phyloP scores from a whole-genome alignment of 2,329 filamentous ascomycete genomes.

The Macrophomina pseudophaseolina region DNA sequence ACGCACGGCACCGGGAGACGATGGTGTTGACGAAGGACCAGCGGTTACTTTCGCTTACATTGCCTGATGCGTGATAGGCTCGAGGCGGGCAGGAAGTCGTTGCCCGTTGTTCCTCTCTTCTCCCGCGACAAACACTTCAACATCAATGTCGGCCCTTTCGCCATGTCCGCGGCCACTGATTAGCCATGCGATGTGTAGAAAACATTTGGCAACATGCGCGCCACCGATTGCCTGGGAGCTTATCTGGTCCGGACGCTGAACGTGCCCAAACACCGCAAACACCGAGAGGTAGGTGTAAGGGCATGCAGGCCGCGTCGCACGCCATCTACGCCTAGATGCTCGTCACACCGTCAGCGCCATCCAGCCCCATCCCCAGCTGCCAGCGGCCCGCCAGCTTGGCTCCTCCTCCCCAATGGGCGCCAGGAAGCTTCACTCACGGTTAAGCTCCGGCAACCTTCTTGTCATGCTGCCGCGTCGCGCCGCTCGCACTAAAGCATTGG shows the following conservation, averaged over 20 bases:
- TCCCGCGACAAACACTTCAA: not conserved
- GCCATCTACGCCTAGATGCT: slow-evolving; percentile 21
- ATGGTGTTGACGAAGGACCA: too few relatives aligned
- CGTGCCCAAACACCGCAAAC: not conserved
- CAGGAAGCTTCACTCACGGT: not conserved
- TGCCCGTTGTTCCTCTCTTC: not conserved
- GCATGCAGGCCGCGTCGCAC: slow-evolving; percentile 14
- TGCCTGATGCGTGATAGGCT: slow-evolving; percentile 10
- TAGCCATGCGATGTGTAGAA: not conserved
- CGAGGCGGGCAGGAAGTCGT: slow-evolving; percentile 1
- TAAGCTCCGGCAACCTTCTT: slow-evolving; percentile 9
- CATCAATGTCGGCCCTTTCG: not conserved
- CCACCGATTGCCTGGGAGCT: not conserved
- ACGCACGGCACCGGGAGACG: too few relatives aligned
- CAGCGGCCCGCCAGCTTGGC: not conserved
- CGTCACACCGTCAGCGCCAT: slow-evolving; percentile 1
- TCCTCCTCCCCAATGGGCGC: not conserved
- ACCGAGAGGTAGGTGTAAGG: not conserved
- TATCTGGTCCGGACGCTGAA: not conserved
- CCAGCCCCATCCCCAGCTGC: not conserved
- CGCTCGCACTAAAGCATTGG: not conserved
- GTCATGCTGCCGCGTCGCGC: not conserved
- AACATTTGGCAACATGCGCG: not conserved
- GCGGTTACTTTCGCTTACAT: slow-evolving; percentile 3
- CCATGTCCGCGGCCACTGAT: not conserved